A percentile compares a stretch with the other conserved stretches of the same genome.
phyloP scores from a whole-genome alignment of 139 green algal genomes.

The Spirogloea muscicola region DNA sequence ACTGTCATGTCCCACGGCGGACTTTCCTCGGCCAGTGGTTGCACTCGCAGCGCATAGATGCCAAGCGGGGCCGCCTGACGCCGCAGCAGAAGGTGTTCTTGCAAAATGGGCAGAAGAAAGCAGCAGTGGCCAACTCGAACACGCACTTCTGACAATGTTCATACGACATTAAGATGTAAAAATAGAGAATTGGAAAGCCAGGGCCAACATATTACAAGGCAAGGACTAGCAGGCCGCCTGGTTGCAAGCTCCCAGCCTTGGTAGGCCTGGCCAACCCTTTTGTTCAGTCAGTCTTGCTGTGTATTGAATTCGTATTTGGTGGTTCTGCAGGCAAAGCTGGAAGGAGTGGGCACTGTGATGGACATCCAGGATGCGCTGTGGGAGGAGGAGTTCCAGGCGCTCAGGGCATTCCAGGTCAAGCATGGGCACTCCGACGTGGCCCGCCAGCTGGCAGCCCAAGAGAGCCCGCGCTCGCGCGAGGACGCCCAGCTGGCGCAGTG shows the following conservation, averaged over 20 bases:
- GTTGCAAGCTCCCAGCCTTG: not conserved
- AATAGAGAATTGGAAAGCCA: not conserved
- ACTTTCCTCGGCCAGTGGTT: constrained; percentile 8
- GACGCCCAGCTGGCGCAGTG: constrained; percentile 11
- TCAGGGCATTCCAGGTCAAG: constrained; percentile 13
- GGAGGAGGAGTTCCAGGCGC: constrained; percentile 23
- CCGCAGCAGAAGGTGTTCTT: not conserved
- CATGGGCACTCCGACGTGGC: constrained; percentile 14
- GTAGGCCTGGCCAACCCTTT: not conserved
- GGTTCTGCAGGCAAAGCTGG: constrained; percentile 1
- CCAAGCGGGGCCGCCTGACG: not conserved
- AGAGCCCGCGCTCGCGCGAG: not conserved
- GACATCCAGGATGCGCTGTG: constrained; percentile 28
- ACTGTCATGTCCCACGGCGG: constrained; percentile 7
- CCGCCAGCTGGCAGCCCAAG: not conserved
- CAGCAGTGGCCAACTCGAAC: not conserved
- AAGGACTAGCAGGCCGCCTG: not conserved
- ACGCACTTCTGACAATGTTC: not conserved
- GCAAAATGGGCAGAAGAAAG: not conserved
- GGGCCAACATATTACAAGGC: not conserved
- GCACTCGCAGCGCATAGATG: constrained; percentile 11
- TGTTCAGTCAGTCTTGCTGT: not conserved
- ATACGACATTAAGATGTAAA: not conserved
- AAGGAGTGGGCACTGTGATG: constrained; percentile 11
- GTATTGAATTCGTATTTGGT: not conserved